Base-by-base conservation (phyloP, 2,329 filamentous ascomycete species). In the Chrysosphaeria jannelii region DNA sequence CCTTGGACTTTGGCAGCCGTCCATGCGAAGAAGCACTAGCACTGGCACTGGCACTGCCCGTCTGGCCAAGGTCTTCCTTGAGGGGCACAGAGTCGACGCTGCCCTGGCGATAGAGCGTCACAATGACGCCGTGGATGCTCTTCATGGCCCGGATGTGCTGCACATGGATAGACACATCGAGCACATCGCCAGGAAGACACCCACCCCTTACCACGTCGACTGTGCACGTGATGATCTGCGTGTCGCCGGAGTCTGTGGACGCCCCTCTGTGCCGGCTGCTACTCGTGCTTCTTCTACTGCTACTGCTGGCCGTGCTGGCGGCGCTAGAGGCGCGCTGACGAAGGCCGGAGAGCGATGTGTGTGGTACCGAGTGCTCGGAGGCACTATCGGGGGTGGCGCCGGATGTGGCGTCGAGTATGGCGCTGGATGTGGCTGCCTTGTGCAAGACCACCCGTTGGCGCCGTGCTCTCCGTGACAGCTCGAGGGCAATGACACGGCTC, bases 31-130 rank as follows among this genome's bases (percentile, higher is more conserved):
- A n/a, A 36, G 70, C 74, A 29, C 89, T 75, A 33, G 81, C 71
- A 35, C 61, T 47, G 11, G 38, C 35, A 5, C 18, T 14, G 20
- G 16, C 10, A 11, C 7, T 11, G 5, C 14, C 24, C n/a, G 9
- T 17, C 20, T 5, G 15, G 16, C n/a, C 18, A 7, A 18, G 7
- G 7, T 18, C 16, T n/a, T 18, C 16, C 7, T 7, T n/a, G 16
- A 18, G 16, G 16, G 63, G 63, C 5, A 59, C 48, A 36, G 78
- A 71, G 39, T 97, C 81, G 21, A 93, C 81, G 28, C 76, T 65
- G 13, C 78, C 78, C 41, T 89, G 74, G 21, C 85, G 64, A 40
- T 88, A 91, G 6, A 97, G 50, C 2, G 85, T 93, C 21, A 90
- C 63, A 29, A 93, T 85, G 22, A 93, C 70, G 6, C 85, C 81